Conservation (phyloP, 1,284 basidiomycete species). For the Rhodotorula sp. region DNA sequence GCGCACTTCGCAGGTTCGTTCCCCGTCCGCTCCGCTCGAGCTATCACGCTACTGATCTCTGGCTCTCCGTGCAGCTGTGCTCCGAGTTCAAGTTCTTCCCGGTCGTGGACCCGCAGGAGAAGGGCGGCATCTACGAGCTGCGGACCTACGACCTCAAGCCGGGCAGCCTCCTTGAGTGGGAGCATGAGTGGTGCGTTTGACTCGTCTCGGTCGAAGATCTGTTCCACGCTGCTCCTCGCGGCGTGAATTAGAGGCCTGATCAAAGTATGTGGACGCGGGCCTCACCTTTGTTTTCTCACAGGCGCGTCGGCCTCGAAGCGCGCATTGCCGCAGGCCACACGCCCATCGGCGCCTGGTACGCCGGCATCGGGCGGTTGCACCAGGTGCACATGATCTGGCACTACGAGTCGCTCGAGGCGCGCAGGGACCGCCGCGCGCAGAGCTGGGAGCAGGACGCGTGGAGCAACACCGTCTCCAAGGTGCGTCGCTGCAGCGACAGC, state of each 20-base stretch:
- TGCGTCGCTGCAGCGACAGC: background rate
- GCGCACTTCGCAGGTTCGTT: slow-evolving; percentile 62
- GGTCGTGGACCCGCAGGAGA: slow-evolving; percentile 79
- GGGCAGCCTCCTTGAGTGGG: slow-evolving; percentile 88
- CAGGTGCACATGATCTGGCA: slow-evolving; percentile 83
- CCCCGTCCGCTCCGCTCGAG: background rate
- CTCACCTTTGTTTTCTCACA: slow-evolving; percentile 54
- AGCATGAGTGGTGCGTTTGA: slow-evolving; percentile 71
- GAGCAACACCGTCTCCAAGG: slow-evolving; percentile 52
- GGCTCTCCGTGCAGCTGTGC: slow-evolving; percentile 50
- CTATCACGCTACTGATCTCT: too few relatives aligned
- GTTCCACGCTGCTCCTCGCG: background rate
- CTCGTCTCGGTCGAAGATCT: too few relatives aligned
- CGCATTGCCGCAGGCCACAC: slow-evolving; percentile 41
- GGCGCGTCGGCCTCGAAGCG: slow-evolving; percentile 40
- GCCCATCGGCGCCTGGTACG: slow-evolving; percentile 8
- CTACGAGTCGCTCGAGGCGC: slow-evolving; percentile 77
- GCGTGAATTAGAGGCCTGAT: too few relatives aligned
- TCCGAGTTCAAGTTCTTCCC: slow-evolving; percentile 89
- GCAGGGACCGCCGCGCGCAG: slow-evolving; percentile 78
- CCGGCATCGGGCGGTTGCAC: slow-evolving; percentile 74
- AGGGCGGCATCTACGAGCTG: slow-evolving; percentile 88
- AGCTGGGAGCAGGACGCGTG: slow-evolving; percentile 92
- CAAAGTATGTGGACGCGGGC: too few relatives aligned
- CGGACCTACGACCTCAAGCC: slow-evolving; percentile 71